Percentiles rank a stretch among this genome's conserved stretches.
Evolutionary conservation across 129 eudicot genomes (phyloP).

Genomic region (Centella asiatica): DNA sequence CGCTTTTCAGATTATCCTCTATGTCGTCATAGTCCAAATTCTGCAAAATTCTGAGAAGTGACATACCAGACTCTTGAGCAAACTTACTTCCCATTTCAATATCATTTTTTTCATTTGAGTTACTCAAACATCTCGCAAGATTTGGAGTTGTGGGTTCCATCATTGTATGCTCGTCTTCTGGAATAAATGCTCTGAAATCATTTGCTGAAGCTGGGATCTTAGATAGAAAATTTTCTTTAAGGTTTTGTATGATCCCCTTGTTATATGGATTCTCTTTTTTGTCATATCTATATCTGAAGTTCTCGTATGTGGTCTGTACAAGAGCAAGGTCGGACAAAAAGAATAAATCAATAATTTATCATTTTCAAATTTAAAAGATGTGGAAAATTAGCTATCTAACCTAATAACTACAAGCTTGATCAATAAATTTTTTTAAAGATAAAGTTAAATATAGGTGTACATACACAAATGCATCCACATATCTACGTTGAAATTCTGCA

Average conservation of each 20-base stretch:
- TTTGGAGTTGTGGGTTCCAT: slow-evolving; percentile 27
- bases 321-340: slow-evolving; percentile 2
- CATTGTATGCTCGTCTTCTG: slow-evolving; percentile 41
- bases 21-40: slow-evolving; percentile 39
- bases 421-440: background rate
- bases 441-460: no score
- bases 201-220: slow-evolving; percentile 60
- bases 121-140: slow-evolving; percentile 11
- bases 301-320: slow-evolving; percentile 89
- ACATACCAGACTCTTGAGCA: slow-evolving; percentile 31
- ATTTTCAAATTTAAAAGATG: background rate
- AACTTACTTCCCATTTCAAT: slow-evolving; percentile 41
- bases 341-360: background rate
- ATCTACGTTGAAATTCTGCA: no score
- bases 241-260: slow-evolving; percentile 48
- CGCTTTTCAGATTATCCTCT: slow-evolving; percentile 35
- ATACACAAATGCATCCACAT: no score
- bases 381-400: background rate
- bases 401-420: background rate
- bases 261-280: slow-evolving; percentile 79
- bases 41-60: slow-evolving; percentile 66
- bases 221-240: slow-evolving; percentile 63
- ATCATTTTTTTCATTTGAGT: slow-evolving; percentile 63
- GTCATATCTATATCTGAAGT: slow-evolving; percentile 66
- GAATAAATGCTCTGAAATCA: slow-evolving; percentile 49